Conservation (phyloP, 2,329 filamentous ascomycete species). For the Aplosporella prunicola region DNA sequence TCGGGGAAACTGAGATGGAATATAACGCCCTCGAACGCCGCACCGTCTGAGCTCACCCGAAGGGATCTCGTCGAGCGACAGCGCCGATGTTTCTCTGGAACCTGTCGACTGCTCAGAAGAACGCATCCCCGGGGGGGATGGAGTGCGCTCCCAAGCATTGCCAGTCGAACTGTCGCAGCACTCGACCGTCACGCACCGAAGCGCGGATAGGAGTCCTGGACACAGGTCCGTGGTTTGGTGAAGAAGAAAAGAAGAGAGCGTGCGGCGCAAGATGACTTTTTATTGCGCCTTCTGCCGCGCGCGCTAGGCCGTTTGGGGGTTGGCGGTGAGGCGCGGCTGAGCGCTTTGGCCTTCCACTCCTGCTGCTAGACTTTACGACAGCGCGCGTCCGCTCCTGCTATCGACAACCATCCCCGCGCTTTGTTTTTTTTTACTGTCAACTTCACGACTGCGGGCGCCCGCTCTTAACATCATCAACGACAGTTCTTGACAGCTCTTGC, state of each 20-base stretch:
- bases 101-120: slow-evolving; percentile 75
- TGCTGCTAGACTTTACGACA: too few species aligned
- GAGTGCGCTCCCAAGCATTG: slow-evolving; percentile 66
- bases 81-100: slow-evolving; percentile 61
- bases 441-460: too few species aligned
- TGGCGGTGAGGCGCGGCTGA: slow-evolving; percentile 6
- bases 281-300: slow-evolving; percentile 21
- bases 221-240: slow-evolving; percentile 67
- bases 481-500: too few species aligned
- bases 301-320: slow-evolving; percentile 14
- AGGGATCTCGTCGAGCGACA: slow-evolving; percentile 48
- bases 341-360: too few species aligned
- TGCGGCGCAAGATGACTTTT: slow-evolving; percentile 28
- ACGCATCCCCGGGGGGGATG: slow-evolving; percentile 66
- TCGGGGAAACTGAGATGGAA: slow-evolving; percentile 48
- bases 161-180: slow-evolving; percentile 73
- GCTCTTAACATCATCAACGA: too few species aligned
- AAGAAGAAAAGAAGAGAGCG: slow-evolving; percentile 29
- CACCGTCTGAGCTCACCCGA: slow-evolving; percentile 57
- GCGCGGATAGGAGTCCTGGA: slow-evolving; percentile 61
- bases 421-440: too few species aligned
- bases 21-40: slow-evolving; percentile 61
- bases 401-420: too few species aligned
- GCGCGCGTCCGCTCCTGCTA: too few species aligned
- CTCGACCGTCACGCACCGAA: slow-evolving; percentile 57